Percentiles rank a stretch among this genome's conserved stretches.
Conservation (phyloP, 441 rosid species). For the Lagerstroemia fauriei region DNA sequence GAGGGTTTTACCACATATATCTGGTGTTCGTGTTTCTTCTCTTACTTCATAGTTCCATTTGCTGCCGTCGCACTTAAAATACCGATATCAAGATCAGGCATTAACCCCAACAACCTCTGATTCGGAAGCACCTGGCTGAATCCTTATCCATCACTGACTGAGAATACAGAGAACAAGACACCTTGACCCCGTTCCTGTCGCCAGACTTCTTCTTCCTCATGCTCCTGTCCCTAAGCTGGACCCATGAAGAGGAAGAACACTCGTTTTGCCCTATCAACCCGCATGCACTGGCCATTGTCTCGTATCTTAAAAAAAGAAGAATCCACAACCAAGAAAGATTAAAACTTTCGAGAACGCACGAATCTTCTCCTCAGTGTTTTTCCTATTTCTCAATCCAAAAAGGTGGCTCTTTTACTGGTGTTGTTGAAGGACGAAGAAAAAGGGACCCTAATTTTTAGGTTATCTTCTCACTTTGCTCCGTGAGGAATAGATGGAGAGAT, state of each 20-base stretch:
- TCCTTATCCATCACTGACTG: constrained; percentile 57
- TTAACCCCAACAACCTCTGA: constrained; percentile 47
- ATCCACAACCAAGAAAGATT: not conserved
- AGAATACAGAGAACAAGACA: constrained; percentile 39
- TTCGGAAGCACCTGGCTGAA: constrained; percentile 77
- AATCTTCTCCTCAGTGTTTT: not conserved
- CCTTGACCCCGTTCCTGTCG: constrained; percentile 22
- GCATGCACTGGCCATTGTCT: constrained; percentile 26
- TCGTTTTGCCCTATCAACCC: constrained; percentile 42
- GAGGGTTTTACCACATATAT: no score
- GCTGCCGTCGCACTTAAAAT: no score
- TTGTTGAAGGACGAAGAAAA: no score
- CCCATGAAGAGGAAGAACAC: constrained; percentile 30
- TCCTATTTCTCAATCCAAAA: not conserved
- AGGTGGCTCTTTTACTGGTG: not conserved
- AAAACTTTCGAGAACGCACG: not conserved
- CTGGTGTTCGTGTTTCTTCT: no score
- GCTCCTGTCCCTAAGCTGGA: constrained; percentile 35
- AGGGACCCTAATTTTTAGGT: no score
- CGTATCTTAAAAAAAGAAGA: not conserved
- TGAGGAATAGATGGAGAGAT: no score
- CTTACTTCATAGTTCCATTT: no score
- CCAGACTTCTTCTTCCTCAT: constrained; percentile 29
- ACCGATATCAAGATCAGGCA: no score
- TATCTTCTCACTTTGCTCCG: no score